Percentiles rank a stretch among this genome's conserved stretches.
Conservation (phyloP, 2,329 filamentous ascomycete genomes). For the Pseudogymnoascus sp. region DNA sequence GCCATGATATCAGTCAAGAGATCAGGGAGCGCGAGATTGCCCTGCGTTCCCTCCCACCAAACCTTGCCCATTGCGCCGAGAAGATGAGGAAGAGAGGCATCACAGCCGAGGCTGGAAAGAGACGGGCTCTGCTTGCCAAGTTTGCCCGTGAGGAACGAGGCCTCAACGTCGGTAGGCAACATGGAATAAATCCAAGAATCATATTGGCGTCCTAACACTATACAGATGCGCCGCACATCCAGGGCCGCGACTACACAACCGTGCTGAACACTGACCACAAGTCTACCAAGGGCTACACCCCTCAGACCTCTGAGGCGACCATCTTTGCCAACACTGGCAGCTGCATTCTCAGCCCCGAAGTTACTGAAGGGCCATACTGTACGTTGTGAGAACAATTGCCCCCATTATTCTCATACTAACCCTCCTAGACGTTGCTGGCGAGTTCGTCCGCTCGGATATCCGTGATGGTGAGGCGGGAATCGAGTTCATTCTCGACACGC, state of each 20-base stretch:
- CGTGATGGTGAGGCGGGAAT: conserved; percentile 31
- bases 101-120: conserved; percentile 25
- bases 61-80: conserved; percentile 29
- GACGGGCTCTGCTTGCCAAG: conserved; percentile 21
- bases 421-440: conserved; percentile 30
- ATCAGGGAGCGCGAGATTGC: conserved; percentile 21
- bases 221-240: not conserved
- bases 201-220: not conserved
- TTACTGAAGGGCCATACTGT: conserved; percentile 48
- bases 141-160: conserved; percentile 24
- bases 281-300: conserved; percentile 24
- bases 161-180: not conserved
- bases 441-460: conserved; percentile 32
- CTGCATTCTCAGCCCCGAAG: conserved; percentile 45
- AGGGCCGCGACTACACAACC: not conserved
- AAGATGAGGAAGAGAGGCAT: conserved; percentile 29
- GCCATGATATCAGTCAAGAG: conserved; percentile 27
- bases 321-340: conserved; percentile 38
- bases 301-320: conserved; percentile 28
- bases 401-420: conserved; percentile 15
- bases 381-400: not conserved
- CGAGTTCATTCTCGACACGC: conserved; percentile 34
- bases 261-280: conserved; percentile 14
- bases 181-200: not conserved
- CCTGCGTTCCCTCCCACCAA: conserved; percentile 9